Base-by-base conservation (phyloP, 768 basidiomycete genomes). In the Dendrothele bispora region DNA sequence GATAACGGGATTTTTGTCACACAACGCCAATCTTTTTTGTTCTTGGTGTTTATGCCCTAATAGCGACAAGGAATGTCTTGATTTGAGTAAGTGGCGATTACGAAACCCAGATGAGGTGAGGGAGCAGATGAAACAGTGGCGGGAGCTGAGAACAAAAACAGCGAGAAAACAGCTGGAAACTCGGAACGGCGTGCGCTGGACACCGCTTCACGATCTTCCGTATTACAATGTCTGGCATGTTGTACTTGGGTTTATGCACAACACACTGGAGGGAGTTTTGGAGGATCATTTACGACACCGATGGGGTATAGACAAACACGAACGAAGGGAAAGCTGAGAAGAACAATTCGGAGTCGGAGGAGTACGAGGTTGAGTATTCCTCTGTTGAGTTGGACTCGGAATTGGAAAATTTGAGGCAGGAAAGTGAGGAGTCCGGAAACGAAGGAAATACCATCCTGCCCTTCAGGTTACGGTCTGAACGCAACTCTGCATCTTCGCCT, bases 221-320 rank as follows among this genome's bases (percentile, higher is more conserved):
- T 55, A 60, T 22, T 56, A 55, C 32, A 38, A 61, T 35, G 50
- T 60, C 2, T 29, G 35, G 1, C 40, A 51, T 50, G 25, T 42
- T 26, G 21, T 56, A n/a, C 40, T 62, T 1, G 59, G 57, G 2
- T 47, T 39, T 36, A 48, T 62, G 55, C 61, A 60, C 43, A 55
- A 54, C 34, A 48, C 40, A 46, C 41, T 56, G 4, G 55, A 58
- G 43, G 55, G 59, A 3, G 7, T 51, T 22, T 26, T 60, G 1
- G 15, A 47, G 24, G 34, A 43, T 29, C 55, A 62, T 3, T 38
- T 56, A 1, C 46, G 51, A 8, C 11, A 11, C 14, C 15, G 49
- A 20, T 60, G 57, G 59, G 57, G 55, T 3, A 27, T 56, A 39
- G 58, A n/a, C n/a, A n/a, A n/a, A n/a, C n/a, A 11, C 43, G 48